Evolutionary conservation across 768 basidiomycete species (phyloP).

Genomic region (Strobilomyces confusus): DNA sequence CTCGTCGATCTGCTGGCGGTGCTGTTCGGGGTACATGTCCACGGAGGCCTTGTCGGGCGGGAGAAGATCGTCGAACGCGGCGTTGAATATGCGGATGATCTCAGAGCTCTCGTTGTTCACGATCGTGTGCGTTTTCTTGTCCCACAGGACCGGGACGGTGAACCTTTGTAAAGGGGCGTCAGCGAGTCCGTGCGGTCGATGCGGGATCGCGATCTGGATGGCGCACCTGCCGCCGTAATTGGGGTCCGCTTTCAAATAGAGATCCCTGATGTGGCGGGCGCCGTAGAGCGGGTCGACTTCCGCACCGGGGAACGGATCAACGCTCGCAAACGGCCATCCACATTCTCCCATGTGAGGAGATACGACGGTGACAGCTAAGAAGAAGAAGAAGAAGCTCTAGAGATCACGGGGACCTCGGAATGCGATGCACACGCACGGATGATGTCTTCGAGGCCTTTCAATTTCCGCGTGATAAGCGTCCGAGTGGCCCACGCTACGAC

Average conservation of each 20-base stretch:
- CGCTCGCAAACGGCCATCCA: constrained; percentile 86
- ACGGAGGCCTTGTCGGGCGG: constrained; percentile 59
- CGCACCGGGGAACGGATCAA: constrained; percentile 64
- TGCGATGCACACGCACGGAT: constrained; percentile 52
- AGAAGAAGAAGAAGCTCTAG: not conserved
- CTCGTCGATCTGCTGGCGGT: constrained; percentile 74
- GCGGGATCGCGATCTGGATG: constrained; percentile 39
- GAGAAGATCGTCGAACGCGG: constrained; percentile 71
- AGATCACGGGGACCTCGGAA: not conserved
- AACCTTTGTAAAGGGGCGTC: constrained; percentile 40
- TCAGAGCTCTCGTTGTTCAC: constrained; percentile 97
- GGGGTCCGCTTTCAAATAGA: constrained; percentile 76
- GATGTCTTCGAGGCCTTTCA: constrained; percentile 87
- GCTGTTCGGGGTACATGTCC: constrained; percentile 75
- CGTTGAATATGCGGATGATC: constrained; percentile 93
- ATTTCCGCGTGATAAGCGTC: constrained; percentile 79
- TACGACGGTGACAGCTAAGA: constrained; percentile 69
- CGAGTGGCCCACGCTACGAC: constrained; percentile 86
- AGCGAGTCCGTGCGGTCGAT: constrained; percentile 33
- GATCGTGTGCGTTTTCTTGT: constrained; percentile 79
- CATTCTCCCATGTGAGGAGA: constrained; percentile 80
- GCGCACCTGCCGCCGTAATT: constrained; percentile 65
- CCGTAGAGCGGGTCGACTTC: constrained; percentile 75
- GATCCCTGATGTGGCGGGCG: constrained; percentile 71
- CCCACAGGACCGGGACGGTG: constrained; percentile 91